Base-by-base conservation (phyloP, 805 yeast genomes). In the Debaryomyces maramus region DNA sequence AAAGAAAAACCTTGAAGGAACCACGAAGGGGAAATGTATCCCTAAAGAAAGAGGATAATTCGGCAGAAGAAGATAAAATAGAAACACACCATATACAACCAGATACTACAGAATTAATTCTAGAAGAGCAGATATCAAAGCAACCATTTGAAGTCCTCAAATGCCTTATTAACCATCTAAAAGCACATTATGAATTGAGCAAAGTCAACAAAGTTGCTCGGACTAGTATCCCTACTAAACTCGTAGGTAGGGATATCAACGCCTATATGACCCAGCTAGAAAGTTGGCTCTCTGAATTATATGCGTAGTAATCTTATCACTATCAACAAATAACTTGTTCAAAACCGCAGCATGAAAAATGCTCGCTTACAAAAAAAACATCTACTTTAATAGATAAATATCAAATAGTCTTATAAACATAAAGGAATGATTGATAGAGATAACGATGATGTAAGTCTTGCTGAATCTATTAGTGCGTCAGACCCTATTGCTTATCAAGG, bases 201-300 rank as follows among this genome's bases (percentile, higher is more conserved):
- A 65, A 63, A 36, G 53, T 60, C 3, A 63, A 53, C 37, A 49
- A 50, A 23, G 46, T 56, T 4, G 74, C 74, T 2, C 54, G 48
- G 35, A 55, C 58, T 29, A 53, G 61, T 33, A 66, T 70, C 4
- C 75, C 75, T 0, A 36, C 48, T 3, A 40, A 45, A 8, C 39
- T 63, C 6, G 53, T 66, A 4, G 70, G 72, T 7, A 54, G 51
- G 23, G 58, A 61, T 34, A 45, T 61, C 6, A 39, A 41, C 6
- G 46, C 26, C 3, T 62, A 54, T 41, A 38, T 65, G 10, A 36
- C 18, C 6, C 26, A 23, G 21, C 38, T 56, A 5, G 42, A 44
- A 8, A 5, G 29, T 14, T 56, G 61, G 61, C 27, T 44, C 10
- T 20, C 21, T 19, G 35, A 32, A 18, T 17, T 20, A 20, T 7